Evolutionary conservation across 441 rosid species (phyloP).

Genomic region (Bocquillonia castaneifolia): DNA sequence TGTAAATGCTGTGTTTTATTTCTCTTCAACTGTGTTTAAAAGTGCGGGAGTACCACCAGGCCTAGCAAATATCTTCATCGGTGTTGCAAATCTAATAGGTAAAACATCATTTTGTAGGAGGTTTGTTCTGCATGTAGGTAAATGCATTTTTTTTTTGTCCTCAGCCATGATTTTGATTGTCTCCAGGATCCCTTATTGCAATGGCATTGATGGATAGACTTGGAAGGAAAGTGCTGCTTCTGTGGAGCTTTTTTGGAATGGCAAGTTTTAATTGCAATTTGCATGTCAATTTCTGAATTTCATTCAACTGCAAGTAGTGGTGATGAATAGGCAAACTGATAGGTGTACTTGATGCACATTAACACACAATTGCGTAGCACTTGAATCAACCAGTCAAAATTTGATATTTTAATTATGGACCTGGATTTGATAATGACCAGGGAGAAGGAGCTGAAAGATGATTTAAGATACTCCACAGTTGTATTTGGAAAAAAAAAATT

Average conservation of each 20-base stretch:
- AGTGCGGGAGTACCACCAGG: conserved; percentile 84
- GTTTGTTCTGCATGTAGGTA: conserved; percentile 3
- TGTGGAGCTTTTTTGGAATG: conserved; percentile 92
- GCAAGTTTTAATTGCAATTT: conserved; percentile 45
- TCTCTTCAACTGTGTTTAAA: conserved; percentile 93
- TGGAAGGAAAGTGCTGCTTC: conserved; percentile 83
- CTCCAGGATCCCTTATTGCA: conserved; percentile 68
- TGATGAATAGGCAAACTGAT: not conserved
- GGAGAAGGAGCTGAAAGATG: not conserved
- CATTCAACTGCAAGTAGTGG: conserved; percentile 4
- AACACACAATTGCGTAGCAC: not conserved
- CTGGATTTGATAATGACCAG: not conserved
- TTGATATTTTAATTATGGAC: not conserved
- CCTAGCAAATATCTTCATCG: conserved; percentile 66
- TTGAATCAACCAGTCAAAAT: not conserved
- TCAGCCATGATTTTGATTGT: conserved; percentile 18
- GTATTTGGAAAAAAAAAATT: not conserved
- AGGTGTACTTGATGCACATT: not conserved
- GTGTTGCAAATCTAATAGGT: conserved; percentile 73
- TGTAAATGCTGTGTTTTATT: conserved; percentile 88
- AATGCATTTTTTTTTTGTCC: conserved; percentile 7
- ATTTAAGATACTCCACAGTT: not conserved
- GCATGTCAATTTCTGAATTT: conserved; percentile 6
- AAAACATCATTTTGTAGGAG: conserved; percentile 13
- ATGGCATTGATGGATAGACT: conserved; percentile 90